Percentiles rank a stretch among this genome's conserved stretches.
phyloP scores from a whole-genome alignment of 2,329 filamentous ascomycete genomes.

The Albifimbria verrucaria region DNA sequence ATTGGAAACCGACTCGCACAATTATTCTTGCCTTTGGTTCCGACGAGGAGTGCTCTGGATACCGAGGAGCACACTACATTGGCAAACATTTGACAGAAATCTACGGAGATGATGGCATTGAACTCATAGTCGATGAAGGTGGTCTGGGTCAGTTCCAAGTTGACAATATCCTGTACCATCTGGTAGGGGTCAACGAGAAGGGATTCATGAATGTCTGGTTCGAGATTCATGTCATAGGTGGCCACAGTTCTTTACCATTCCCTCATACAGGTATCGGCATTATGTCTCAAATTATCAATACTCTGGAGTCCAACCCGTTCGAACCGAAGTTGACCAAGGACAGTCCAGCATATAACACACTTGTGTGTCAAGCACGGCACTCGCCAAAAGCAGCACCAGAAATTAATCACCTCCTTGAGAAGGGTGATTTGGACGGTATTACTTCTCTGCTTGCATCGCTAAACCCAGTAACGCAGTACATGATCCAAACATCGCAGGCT shows the following conservation, averaged over 20 bases:
- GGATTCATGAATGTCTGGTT: conserved; percentile 58
- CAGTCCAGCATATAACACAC: conserved; percentile 53
- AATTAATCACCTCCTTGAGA: conserved; percentile 28
- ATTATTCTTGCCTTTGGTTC: conserved; percentile 61
- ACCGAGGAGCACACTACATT: conserved; percentile 52
- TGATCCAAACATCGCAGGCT: conserved; percentile 59
- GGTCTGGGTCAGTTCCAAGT: conserved; percentile 46
- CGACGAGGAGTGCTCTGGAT: conserved; percentile 62
- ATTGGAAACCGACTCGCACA: conserved; percentile 52
- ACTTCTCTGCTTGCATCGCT: conserved; percentile 20
- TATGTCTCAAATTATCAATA: conserved; percentile 59
- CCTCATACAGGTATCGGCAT: conserved; percentile 70
- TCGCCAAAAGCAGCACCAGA: conserved; percentile 45
- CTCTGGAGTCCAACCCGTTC: conserved; percentile 59
- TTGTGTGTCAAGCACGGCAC: conserved; percentile 56
- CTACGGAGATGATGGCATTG: conserved; percentile 57
- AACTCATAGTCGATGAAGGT: conserved; percentile 61
- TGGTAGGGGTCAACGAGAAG: conserved; percentile 61
- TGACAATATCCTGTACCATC: conserved; percentile 33
- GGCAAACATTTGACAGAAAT: conserved; percentile 45
- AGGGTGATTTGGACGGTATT: conserved; percentile 26
- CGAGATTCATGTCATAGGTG: conserved; percentile 54
- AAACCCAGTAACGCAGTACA: conserved; percentile 34
- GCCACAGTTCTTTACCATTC: conserved; percentile 57
- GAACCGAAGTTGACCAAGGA: conserved; percentile 39